Percentiles rank a stretch among this genome's conserved stretches.
phyloP scores from a whole-genome alignment of 306 rosid genomes.

The Sechiopsis laciniata region DNA sequence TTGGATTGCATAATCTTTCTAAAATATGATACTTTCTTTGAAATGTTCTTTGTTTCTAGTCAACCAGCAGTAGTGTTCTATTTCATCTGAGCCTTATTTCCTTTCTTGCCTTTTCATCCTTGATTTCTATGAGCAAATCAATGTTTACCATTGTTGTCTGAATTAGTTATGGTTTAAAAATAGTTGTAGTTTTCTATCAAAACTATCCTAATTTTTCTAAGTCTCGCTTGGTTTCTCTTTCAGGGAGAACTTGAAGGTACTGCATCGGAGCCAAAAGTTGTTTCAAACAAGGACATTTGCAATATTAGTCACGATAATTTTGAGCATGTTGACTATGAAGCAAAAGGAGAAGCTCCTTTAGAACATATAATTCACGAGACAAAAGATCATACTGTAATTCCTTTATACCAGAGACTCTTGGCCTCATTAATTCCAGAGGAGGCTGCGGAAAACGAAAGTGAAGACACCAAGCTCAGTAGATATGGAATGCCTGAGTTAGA shows the following conservation, averaged over 20 bases:
- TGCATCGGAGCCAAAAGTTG: slow-evolving; percentile 31
- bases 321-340: slow-evolving; percentile 35
- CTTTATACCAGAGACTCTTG: slow-evolving; percentile 81
- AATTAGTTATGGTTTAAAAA: neutral
- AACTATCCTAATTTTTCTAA: slow-evolving; percentile 7
- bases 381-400: slow-evolving; percentile 52
- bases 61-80: no score
- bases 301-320: slow-evolving; percentile 43
- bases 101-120: neutral
- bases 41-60: neutral
- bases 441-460: slow-evolving; percentile 56
- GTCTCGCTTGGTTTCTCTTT: slow-evolving; percentile 21
- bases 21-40: neutral
- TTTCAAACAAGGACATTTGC: slow-evolving; percentile 43
- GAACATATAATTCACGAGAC: slow-evolving; percentile 46
- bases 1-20: neutral
- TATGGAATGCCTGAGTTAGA: slow-evolving; percentile 54
- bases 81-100: neutral
- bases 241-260: slow-evolving; percentile 61
- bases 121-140: neutral
- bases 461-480: slow-evolving; percentile 46
- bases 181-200: neutral
- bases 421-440: slow-evolving; percentile 87
- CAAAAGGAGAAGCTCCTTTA: slow-evolving; percentile 30
- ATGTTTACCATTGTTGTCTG: neutral